phyloP scores from a whole-genome alignment of 257 asterid genomes.

The Solanum corneliomulleri region DNA sequence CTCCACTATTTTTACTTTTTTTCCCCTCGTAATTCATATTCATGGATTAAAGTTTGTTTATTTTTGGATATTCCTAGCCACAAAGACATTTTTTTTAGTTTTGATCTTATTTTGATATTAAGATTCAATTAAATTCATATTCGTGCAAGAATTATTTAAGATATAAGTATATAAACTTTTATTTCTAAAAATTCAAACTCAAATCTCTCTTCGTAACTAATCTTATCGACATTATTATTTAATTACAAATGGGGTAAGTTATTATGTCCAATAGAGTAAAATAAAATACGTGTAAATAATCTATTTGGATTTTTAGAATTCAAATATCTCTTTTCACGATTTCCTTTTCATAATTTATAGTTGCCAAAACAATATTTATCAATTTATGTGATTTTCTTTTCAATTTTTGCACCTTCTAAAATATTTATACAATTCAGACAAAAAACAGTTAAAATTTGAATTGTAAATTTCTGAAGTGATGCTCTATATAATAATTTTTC shows the following conservation, averaged over 20 bases:
- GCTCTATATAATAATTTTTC: neutral
- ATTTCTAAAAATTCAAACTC: neutral
- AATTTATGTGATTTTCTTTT: neutral
- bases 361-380: neutral
- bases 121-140: no score
- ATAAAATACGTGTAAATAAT: neutral
- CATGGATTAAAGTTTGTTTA: neutral
- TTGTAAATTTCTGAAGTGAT: neutral
- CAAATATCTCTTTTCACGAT: neutral
- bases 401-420: no score
- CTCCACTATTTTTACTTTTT: no score
- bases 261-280: neutral
- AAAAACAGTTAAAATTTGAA: neutral
- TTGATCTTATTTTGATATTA: no score
- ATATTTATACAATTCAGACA: neutral
- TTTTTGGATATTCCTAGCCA: neutral
- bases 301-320: neutral
- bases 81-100: neutral
- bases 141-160: rapidly evolving
- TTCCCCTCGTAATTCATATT: neutral
- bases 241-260: neutral
- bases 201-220: rapidly evolving
- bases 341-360: neutral
- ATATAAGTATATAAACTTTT: no score
- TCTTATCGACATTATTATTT: no score